Evolutionary conservation across 78 protist genomes (phyloP).

Genomic region (Dictyostelium discoideum): DNA sequence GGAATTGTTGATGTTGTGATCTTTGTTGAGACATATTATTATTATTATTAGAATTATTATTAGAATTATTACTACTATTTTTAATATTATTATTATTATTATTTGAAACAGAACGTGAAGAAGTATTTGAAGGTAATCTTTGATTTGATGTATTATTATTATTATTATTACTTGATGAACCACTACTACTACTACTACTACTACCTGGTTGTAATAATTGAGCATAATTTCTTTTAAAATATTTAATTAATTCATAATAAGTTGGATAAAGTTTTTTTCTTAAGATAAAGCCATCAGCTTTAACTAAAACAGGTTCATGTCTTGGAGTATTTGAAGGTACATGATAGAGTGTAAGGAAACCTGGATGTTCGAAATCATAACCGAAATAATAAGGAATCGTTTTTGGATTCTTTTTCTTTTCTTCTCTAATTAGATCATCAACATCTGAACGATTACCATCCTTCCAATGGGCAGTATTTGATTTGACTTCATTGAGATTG

Average conservation of each 20-base stretch:
- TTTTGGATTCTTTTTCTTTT: constrained; percentile 35
- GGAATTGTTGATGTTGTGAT: neutral
- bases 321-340: constrained; percentile 40
- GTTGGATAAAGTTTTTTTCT: constrained; percentile 38
- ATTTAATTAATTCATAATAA: constrained; percentile 49
- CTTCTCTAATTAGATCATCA: constrained; percentile 17
- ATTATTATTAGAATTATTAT: neutral
- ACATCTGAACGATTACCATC: constrained; percentile 40
- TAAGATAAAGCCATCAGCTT: constrained; percentile 63
- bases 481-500: constrained; percentile 36
- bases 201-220: constrained; percentile 2
- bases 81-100: neutral
- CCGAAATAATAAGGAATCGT: constrained; percentile 66
- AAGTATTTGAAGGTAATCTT: neutral
- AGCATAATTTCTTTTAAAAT: constrained; percentile 63
- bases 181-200: neutral
- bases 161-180: neutral
- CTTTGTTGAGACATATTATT: neutral
- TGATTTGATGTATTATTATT: neutral
- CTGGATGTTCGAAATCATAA: constrained; percentile 27
- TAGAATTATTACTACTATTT: neutral
- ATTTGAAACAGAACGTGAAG: neutral
- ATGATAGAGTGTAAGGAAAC: constrained; percentile 44
- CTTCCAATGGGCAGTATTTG: constrained; percentile 23
- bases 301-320: constrained; percentile 61